These are phyloP conservation scores for Alloteropsis semialata DNA, from an alignment of 176 grass and related monocot genomes.

Conservation along the genomic window DNA sequence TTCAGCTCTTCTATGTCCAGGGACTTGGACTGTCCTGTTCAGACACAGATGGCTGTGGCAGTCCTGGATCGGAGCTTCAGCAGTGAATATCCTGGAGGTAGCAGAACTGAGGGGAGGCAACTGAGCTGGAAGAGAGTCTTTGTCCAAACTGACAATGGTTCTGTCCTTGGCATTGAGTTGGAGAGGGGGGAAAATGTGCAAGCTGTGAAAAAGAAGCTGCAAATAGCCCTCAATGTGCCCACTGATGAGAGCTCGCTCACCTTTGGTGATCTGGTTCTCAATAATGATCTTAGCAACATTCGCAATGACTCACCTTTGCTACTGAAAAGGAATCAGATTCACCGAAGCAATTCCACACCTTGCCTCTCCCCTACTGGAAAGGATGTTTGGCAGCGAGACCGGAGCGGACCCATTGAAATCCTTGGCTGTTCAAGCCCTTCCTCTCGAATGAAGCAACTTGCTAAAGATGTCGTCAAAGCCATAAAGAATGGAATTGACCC, in stretches of 20 bases:
- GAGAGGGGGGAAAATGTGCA: slow-evolving; percentile 88
- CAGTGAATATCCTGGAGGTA: slow-evolving; percentile 65
- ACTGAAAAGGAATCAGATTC: slow-evolving; percentile 76
- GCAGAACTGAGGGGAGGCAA: slow-evolving; percentile 53
- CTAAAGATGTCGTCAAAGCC: slow-evolving; percentile 75
- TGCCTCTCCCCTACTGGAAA: slow-evolving; percentile 80
- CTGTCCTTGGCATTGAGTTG: slow-evolving; percentile 77
- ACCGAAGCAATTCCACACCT: slow-evolving; percentile 83
- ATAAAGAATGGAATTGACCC: slow-evolving; percentile 73
- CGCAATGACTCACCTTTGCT: slow-evolving; percentile 80
- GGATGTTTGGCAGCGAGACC: slow-evolving; percentile 55
- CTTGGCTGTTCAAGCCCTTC: slow-evolving; percentile 71
- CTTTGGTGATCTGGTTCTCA: slow-evolving; percentile 82
- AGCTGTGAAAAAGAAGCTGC: slow-evolving; percentile 90
- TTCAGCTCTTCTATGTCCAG: slow-evolving; percentile 56
- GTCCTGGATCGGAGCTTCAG: slow-evolving; percentile 55
- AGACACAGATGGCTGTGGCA: slow-evolving; percentile 91
- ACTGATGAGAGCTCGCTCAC: slow-evolving; percentile 89
- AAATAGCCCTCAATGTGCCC: slow-evolving; percentile 72
- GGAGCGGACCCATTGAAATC: slow-evolving; percentile 74
- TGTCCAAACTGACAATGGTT: slow-evolving; percentile 92
- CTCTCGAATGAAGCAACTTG: slow-evolving; percentile 70
- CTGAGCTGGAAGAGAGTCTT: slow-evolving; percentile 86
- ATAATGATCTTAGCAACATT: slow-evolving; percentile 82
- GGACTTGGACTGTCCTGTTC: slow-evolving; percentile 86